Base-by-base conservation (phyloP, 495 filamentous ascomycete species). In the Neurospora hispaniola region DNA sequence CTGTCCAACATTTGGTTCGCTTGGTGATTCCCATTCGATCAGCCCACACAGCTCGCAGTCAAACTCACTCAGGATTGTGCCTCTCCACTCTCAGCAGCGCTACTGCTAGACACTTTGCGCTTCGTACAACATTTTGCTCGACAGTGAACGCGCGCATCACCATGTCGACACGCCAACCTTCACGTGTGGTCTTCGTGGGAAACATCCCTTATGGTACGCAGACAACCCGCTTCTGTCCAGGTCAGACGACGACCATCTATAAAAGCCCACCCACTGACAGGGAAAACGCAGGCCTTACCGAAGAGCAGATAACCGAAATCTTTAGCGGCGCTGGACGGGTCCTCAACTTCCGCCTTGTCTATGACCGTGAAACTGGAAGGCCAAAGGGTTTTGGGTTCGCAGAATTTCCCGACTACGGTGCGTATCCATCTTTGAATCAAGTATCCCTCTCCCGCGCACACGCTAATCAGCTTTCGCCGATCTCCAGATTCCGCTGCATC, bases 311-410 rank as follows among this genome's bases (percentile, higher is more conserved):
- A 74, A 91, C 89, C 74, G 91, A 97, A 73, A 94, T 96, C 72
- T 94, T 98, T 81, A 92, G 90, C 77, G 89, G 89, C 41, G 94
- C 91, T 68, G 96, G 96, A 14, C 90, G 92, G 71, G 95, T 98
- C 1, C 82, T 95, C n/a, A 94, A 91, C 77, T 98, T 99, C 81
- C 90, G 96, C 42, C 85, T 99, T 16, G 94, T 98, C 76, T 96
- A 97, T 84, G 97, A 99, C 82, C 91, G 92, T 10, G 95, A 98
- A 75, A 98, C 94, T 0, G 96, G 96, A 4, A 89, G 92, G 59
- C 96, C 96, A 0, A 98, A 98, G 80, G 96, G 96, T 14, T 99
- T 97, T 78, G 96, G 96, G 31, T 99, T 99, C 77, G 93, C 93
- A 48, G 95, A 98, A 76, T 99, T 94, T 78, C 88, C 91, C 38